These are phyloP conservation scores for Geosmithia flava DNA, from an alignment of 2,329 filamentous ascomycete species.

Conservation along the genomic window DNA sequence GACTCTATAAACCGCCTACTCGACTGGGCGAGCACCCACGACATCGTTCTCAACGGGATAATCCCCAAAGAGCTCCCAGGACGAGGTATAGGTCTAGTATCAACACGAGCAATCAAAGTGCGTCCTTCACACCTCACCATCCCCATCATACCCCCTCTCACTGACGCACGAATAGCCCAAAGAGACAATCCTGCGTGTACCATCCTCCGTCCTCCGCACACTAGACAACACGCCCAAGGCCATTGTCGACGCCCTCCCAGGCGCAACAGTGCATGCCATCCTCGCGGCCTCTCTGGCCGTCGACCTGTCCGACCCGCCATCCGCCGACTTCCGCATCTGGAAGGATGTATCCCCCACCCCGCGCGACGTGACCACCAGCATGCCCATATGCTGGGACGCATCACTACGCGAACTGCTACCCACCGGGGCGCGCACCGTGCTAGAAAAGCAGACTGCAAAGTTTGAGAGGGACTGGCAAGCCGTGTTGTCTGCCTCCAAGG, in stretches of 20 bases:
- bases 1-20: conserved; percentile 31
- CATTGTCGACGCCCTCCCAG: conserved; percentile 38
- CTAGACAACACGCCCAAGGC: conserved; percentile 43
- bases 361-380: conserved; percentile 38
- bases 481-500: conserved; percentile 8
- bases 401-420: conserved; percentile 35
- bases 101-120: conserved; percentile 53
- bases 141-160: neutral
- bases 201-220: conserved; percentile 49
- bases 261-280: conserved; percentile 53
- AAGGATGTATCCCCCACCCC: conserved; percentile 52
- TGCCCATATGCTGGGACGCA: conserved; percentile 31
- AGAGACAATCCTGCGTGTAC: conserved; percentile 53
- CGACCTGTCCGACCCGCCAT: conserved; percentile 35
- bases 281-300: conserved; percentile 56
- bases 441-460: conserved; percentile 37
- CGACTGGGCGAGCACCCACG: conserved; percentile 52
- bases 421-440: conserved; percentile 24
- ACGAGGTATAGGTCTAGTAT: conserved; percentile 67
- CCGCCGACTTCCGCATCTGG: conserved; percentile 36
- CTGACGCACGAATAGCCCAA: conserved; percentile 13
- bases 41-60: conserved; percentile 56
- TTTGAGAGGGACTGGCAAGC: conserved; percentile 26
- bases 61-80: conserved; percentile 54
- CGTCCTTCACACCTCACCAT: conserved; percentile 26